A percentile compares a stretch with the other conserved stretches of the same genome.
Conservation (phyloP, 148 eudicot species). For the Selenicereus undatus region DNA sequence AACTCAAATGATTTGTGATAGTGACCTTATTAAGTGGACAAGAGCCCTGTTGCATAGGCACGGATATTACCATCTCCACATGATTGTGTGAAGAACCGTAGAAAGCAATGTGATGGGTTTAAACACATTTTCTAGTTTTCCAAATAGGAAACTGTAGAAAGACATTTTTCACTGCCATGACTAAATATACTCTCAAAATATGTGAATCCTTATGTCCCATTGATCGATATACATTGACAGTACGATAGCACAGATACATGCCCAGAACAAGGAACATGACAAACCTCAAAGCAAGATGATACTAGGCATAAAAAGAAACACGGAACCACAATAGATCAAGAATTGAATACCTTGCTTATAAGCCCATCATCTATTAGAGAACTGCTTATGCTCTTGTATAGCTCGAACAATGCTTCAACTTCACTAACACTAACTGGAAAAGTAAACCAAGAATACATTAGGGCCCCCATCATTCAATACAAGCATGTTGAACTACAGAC, state of each 20-base stretch:
- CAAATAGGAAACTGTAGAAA: not conserved
- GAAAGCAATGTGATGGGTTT: too few relatives aligned
- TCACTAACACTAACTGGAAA: constrained; percentile 93
- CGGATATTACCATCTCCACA: too few relatives aligned
- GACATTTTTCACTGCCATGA: too few relatives aligned
- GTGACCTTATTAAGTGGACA: not conserved
- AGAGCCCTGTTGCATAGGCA: not conserved
- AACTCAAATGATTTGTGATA: not conserved
- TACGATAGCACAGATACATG: not conserved
- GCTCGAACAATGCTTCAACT: constrained; percentile 94
- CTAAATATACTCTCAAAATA: not conserved
- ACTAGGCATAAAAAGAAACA: not conserved
- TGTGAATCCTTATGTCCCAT: not conserved
- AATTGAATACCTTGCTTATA: constrained; percentile 77
- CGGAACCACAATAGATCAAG: not conserved
- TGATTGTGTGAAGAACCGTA: not conserved
- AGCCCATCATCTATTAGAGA: constrained; percentile 90
- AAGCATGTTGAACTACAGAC: not conserved
- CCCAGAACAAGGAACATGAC: not conserved
- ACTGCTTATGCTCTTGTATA: constrained; percentile 84
- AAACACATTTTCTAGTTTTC: not conserved
- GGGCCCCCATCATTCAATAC: not conserved
- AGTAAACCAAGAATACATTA: not conserved
- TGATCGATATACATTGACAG: not conserved
- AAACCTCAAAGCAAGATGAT: not conserved